Base-by-base conservation (phyloP, 495 filamentous ascomycete genomes). In the Aspergillus nidulans region DNA sequence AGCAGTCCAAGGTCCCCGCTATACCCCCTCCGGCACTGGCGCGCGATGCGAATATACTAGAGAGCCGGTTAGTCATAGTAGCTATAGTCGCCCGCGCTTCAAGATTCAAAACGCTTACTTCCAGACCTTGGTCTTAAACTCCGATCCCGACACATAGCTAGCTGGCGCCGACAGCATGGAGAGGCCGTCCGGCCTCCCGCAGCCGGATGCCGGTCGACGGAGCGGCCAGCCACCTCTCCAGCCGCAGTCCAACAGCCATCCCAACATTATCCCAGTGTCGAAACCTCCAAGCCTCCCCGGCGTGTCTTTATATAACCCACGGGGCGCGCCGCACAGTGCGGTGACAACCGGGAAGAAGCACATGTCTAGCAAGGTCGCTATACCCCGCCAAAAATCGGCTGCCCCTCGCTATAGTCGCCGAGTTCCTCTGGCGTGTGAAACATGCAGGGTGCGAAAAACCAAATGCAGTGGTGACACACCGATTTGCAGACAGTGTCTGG, bases 391-490 rank as follows among this genome's bases (percentile, higher is more conserved):
- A 40, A 68, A 68, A 15, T 49, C 62, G 9, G 56, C 60, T 36
- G 59, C 66, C 19, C 67, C 65, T 42, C 71, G 71, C n/a, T 70
- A 70, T 56, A 71, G 60, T 52, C 73, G 68, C 12, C 72, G 77
- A 12, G 76, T 80, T 13, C 72, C 72, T 15, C 67, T 77, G 46
- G 87, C 87, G 9, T 90, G 87, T 60, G 86, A 86, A 79, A 85
- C 85, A 9, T 90, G 87, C 69, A 70, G 87, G 41, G 80, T 86
- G 58, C 76, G 87, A 36, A 86, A 86, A 58, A 81, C 81, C 40
- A 85, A 85, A 65, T 85, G 82, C 63, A 81, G 76, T 56, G 82
- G 82, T 24, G 78, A 76, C 45, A 74, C 71, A n/a, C 83, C 83
- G 3, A 57, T 72, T 7, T 86, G 83, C 64, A 71, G 75, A 49